These are phyloP conservation scores for Chlorophyllum brunneum DNA, from an alignment of 768 basidiomycete species.

Conservation along the genomic window DNA sequence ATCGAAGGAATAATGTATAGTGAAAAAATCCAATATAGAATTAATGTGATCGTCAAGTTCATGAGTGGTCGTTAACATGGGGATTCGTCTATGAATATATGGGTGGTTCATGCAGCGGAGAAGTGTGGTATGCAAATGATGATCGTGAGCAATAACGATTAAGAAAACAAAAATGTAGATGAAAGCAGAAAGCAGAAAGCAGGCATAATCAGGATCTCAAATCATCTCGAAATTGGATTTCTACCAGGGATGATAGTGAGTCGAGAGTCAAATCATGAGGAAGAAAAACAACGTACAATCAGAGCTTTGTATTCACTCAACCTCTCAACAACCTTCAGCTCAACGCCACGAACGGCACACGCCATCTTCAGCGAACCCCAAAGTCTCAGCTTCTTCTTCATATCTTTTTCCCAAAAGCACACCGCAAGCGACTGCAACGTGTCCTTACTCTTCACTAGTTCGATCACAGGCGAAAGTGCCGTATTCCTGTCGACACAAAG, in stretches of 20 bases:
- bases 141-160: background rate
- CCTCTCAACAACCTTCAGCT: constrained; percentile 33
- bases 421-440: constrained; percentile 25
- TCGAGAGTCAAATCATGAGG: background rate
- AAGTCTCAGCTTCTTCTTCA: constrained; percentile 51
- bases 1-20: too few relatives aligned
- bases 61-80: background rate
- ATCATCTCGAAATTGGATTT: constrained; percentile 4
- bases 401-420: constrained; percentile 22
- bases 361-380: constrained; percentile 55
- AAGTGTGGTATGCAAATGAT: background rate
- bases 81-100: background rate
- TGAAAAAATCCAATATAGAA: too few relatives aligned
- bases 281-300: constrained; percentile 17
- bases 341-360: constrained; percentile 61
- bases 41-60: too few relatives aligned
- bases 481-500: constrained; percentile 57
- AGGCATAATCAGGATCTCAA: constrained; percentile 3
- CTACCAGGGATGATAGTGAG: background rate
- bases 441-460: constrained; percentile 43
- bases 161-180: background rate
- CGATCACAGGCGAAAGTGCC: constrained; percentile 48
- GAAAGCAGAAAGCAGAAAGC: background rate
- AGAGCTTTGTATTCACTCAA: constrained; percentile 17
- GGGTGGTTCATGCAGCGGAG: background rate